Base-by-base conservation (phyloP, 441 rosid species). In the Manihot esculenta region DNA sequence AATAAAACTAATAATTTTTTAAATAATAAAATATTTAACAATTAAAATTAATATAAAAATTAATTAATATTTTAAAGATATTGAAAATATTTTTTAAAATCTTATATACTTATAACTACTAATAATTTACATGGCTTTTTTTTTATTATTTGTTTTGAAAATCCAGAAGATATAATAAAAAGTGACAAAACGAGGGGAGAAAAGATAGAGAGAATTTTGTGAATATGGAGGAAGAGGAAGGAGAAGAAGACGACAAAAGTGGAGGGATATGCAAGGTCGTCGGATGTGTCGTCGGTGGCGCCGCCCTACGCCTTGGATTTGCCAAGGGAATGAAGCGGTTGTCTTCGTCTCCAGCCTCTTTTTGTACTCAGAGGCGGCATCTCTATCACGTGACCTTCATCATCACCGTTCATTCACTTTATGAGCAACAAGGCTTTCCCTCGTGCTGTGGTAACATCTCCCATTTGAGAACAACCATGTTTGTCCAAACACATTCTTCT, bases 281-380 rank as follows among this genome's bases (percentile, higher is more conserved):
- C 82, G 72, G 79, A 68, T 71, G 44, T 74, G 79, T 81, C 82
- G 87, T 85, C 78, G 86, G 75, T 56, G 87, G 75, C 85, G 85
- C 84, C 83, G 84, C 85, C n/a, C 86, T 68, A 42, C 24, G 57
- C 83, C 78, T 84, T 87, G 88, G 74, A 85, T 80, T 83, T 85
- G 85, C 78, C 86, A 68, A 59, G 68, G 82, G 79, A 77, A 54
- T 35, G 59, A 61, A 72, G 83, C 60, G 82, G 58, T 76, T 85
- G 80, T 83, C 85, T 54, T n/a, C n/a, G 64, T 47, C n/a, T 35
- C 55, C 3, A 2, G 5, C 3, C 4, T 0, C 47, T 55, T 12
- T 21, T 68, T 23, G 13, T 41, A 20, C 24, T 45, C 67, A 50
- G 48, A 57, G 79, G 53, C 79, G 82, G 83, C 81, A 73, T 51